Percentiles rank a stretch among this genome's conserved stretches.
Evolutionary conservation across 2,329 filamentous ascomycete genomes (phyloP).

Genomic region (Lasiodiplodia sp.): DNA sequence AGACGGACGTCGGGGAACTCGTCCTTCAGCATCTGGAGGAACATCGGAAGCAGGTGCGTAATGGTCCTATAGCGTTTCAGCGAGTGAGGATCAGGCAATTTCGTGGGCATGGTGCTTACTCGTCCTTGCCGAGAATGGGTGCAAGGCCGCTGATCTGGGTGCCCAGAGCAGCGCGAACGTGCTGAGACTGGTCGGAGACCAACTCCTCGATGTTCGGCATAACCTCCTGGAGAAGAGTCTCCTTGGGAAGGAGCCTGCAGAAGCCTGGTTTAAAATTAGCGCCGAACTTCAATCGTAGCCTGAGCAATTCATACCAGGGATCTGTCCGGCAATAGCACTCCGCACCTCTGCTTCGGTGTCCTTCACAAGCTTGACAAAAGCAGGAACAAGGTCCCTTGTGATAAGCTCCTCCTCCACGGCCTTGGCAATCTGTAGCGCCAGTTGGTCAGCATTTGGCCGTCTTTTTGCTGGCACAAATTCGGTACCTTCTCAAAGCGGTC

Average conservation of each 20-base stretch:
- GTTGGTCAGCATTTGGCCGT: slow-evolving; percentile 38
- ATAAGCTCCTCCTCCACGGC: slow-evolving; percentile 98
- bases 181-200: slow-evolving; percentile 94
- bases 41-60: slow-evolving; percentile 96
- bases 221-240: slow-evolving; percentile 90
- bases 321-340: slow-evolving; percentile 95
- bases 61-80: slow-evolving; percentile 71
- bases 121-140: slow-evolving; percentile 96
- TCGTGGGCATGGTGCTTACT: slow-evolving; percentile 66
- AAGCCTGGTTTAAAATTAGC: slow-evolving; percentile 69
- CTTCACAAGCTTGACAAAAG: slow-evolving; percentile 97
- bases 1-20: slow-evolving; percentile 97
- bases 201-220: slow-evolving; percentile 97
- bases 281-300: slow-evolving; percentile 26
- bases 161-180: slow-evolving; percentile 92
- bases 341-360: slow-evolving; percentile 97
- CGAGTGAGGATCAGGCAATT: background rate
- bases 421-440: slow-evolving; percentile 81
- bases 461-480: background rate
- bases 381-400: slow-evolving; percentile 88
- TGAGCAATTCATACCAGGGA: slow-evolving; percentile 67
- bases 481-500: slow-evolving; percentile 94
- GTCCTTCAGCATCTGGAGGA: slow-evolving; percentile 98
- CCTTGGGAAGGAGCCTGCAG: slow-evolving; percentile 86
- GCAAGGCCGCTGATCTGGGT: slow-evolving; percentile 97